Percentiles rank a stretch among this genome's conserved stretches.
Evolutionary conservation across 371 early-diverging fungal species (phyloP).

Genomic region (Ordospora pajunii): DNA sequence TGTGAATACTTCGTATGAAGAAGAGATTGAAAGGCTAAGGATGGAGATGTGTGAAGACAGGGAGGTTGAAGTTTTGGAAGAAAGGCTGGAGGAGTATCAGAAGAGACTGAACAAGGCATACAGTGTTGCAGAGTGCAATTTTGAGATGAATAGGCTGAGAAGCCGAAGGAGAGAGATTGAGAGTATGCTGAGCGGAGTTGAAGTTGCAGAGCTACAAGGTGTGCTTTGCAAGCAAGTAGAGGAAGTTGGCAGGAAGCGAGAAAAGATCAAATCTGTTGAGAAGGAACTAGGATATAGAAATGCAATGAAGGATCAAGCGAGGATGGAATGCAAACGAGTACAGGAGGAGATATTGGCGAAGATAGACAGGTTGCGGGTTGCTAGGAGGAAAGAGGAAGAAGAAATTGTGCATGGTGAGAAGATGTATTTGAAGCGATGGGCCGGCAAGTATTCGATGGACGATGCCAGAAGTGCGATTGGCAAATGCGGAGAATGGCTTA

Average conservation of each 20-base stretch:
- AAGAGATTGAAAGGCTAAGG: neutral
- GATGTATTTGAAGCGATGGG: neutral
- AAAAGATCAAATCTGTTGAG: neutral
- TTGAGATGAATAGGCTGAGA: neutral
- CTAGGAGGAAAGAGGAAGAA: neutral
- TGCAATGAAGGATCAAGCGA: neutral
- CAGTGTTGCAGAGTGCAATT: constrained; percentile 7
- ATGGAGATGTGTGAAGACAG: neutral
- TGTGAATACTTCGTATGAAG: neutral
- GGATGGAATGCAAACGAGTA: neutral
- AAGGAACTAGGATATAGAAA: neutral
- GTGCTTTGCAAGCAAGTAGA: neutral
- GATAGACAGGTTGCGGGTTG: neutral
- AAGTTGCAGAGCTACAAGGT: neutral
- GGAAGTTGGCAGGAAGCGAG: neutral
- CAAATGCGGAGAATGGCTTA: neutral
- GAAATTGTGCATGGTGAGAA: neutral
- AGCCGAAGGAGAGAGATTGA: constrained; percentile 12
- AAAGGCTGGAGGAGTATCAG: neutral
- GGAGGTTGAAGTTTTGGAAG: constrained; percentile 4
- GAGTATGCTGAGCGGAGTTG: neutral
- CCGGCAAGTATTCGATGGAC: neutral
- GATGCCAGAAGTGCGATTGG: neutral
- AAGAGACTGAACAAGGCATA: constrained; percentile 12
- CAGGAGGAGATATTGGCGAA: neutral